Conservation (phyloP, 768 basidiomycete species). For the Tephrocybe sp. region DNA sequence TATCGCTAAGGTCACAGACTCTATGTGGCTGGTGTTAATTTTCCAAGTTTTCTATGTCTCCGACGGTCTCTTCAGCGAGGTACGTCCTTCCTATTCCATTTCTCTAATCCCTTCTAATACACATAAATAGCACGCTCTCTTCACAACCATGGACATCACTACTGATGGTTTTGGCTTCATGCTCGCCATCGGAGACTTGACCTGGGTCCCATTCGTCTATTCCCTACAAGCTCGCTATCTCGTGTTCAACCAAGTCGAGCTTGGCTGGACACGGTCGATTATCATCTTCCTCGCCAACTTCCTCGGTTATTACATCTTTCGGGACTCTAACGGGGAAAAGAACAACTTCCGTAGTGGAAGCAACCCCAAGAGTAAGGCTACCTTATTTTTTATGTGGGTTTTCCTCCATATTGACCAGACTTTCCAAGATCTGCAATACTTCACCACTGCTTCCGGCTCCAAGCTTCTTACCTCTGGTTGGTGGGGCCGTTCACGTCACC, state of each 20-base stretch:
- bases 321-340: conserved; percentile 87
- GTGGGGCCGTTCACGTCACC: conserved; percentile 95
- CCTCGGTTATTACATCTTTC: conserved; percentile 89
- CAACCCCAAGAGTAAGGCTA: conserved; percentile 82
- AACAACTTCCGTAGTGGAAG: conserved; percentile 90
- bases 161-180: conserved; percentile 99
- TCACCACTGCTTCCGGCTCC: conserved; percentile 71
- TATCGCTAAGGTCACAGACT: conserved; percentile 69
- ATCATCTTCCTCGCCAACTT: conserved; percentile 63
- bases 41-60: conserved; percentile 88
- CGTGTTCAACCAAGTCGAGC: conserved; percentile 81
- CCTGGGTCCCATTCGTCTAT: conserved; percentile 95
- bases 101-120: not conserved
- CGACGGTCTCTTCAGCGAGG: conserved; percentile 91
- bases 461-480: conserved; percentile 93
- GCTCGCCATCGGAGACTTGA: conserved; percentile 89
- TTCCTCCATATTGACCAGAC: not conserved
- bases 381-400: not conserved
- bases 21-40: conserved; percentile 83
- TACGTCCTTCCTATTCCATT: conserved; percentile 24
- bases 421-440: conserved; percentile 15
- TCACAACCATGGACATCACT: conserved; percentile 97
- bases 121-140: conserved; percentile 64
- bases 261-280: conserved; percentile 57
- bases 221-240: conserved; percentile 92